Percentiles rank a stretch among this genome's conserved stretches.
Conservation (phyloP, 164 flowering plant genomes). For the Dillenia turbinata region DNA sequence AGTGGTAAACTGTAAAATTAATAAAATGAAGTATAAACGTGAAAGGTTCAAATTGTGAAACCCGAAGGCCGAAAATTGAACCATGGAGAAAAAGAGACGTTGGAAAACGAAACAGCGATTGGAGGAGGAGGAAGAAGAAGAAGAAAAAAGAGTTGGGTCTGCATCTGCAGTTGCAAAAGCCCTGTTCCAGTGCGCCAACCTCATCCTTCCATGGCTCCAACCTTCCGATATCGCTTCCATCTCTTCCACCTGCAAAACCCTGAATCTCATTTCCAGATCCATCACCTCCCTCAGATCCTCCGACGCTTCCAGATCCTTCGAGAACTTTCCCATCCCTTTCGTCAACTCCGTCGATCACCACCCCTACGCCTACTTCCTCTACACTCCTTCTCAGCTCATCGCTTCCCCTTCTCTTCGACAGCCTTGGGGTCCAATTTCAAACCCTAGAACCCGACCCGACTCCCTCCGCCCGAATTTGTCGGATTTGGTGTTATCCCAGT, state of each 20-base stretch:
- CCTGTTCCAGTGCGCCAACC: slow-evolving; percentile 35
- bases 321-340: slow-evolving; percentile 63
- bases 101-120: background rate
- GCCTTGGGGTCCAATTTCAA: slow-evolving; percentile 48
- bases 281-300: slow-evolving; percentile 43
- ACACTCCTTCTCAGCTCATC: slow-evolving; percentile 47
- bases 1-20: too few relatives aligned
- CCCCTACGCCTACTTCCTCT: slow-evolving; percentile 69
- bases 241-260: slow-evolving; percentile 61
- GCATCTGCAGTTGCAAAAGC: background rate
- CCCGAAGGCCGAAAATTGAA: background rate
- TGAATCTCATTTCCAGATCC: slow-evolving; percentile 34
- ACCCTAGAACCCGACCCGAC: slow-evolving; percentile 1
- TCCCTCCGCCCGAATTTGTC: background rate
- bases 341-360: slow-evolving; percentile 41
- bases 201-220: slow-evolving; percentile 59
- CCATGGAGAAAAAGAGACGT: background rate
- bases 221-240: slow-evolving; percentile 49
- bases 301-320: slow-evolving; percentile 69
- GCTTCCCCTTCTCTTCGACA: slow-evolving; percentile 29
- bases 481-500: slow-evolving; percentile 3
- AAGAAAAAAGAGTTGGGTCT: background rate
- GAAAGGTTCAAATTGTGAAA: too few relatives aligned
- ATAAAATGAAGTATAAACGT: too few relatives aligned
- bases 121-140: background rate